A percentile compares a stretch with the other conserved stretches of the same genome.
These are phyloP conservation scores for Aspergillus avenaceus DNA, from an alignment of 495 filamentous ascomycete species.

Conservation along the genomic window DNA sequence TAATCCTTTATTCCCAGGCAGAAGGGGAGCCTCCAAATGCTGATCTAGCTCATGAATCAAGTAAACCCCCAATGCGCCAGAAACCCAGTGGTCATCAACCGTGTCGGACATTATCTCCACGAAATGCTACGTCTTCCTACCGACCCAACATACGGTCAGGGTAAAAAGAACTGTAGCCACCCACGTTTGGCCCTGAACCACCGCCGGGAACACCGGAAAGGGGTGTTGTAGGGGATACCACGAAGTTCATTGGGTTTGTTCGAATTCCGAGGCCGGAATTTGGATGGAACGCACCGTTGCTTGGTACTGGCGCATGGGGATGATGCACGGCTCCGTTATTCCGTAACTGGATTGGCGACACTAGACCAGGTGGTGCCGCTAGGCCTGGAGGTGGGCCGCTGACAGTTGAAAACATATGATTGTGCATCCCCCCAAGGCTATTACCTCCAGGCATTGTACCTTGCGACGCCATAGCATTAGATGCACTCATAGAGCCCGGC, in stretches of 20 bases:
- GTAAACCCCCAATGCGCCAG: conserved; percentile 41
- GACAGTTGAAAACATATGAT: conserved; percentile 62
- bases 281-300: conserved; percentile 35
- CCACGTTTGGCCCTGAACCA: conserved; percentile 36
- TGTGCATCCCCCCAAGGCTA: conserved; percentile 54
- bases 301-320: conserved; percentile 32
- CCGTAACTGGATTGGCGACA: conserved; percentile 33
- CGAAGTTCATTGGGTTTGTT: conserved; percentile 37
- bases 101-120: conserved; percentile 44
- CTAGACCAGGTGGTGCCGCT: conserved; percentile 63
- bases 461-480: conserved; percentile 47
- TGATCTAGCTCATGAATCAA: conserved; percentile 42
- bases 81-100: conserved; percentile 45
- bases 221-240: conserved; percentile 37
- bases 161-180: conserved; percentile 45
- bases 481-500: conserved; percentile 48
- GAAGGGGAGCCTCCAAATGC: conserved; percentile 45
- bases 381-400: conserved; percentile 75
- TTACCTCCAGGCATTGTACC: conserved; percentile 42
- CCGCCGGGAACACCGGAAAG: conserved; percentile 34
- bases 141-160: conserved; percentile 61
- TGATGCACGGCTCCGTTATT: conserved; percentile 36
- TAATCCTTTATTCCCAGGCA: conserved; percentile 42
- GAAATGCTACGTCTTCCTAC: conserved; percentile 26
- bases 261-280: conserved; percentile 44